Base-by-base conservation (phyloP, 768 basidiomycete genomes). In the Auricularia heimuer region DNA sequence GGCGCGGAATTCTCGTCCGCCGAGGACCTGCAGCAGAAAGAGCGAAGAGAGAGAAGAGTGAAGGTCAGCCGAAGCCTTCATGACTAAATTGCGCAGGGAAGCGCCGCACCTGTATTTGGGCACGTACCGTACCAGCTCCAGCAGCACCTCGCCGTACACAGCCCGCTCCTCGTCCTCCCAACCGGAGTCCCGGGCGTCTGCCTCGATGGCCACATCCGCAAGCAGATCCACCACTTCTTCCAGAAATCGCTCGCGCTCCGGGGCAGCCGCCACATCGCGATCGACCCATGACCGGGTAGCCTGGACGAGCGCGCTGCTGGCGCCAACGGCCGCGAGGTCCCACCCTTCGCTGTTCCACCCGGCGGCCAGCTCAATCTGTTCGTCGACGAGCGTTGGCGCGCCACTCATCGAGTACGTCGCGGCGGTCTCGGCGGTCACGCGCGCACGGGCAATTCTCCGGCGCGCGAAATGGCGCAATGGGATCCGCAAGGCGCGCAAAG, bases 341-440 rank as follows among this genome's bases (percentile, higher is more conserved):
- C 35, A 29, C 12, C 24, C 35, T 24, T 29, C 62, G 10, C 12
- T 42, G 14, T 64, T 16, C 64, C 64, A 64, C 7, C 58, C 44
- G 29, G 36, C 18, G 14, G 45, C 64, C 10, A 58, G 58, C 10
- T 60, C 56, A 3, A 64, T 61, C 44, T n/a, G 18, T n/a, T 16
- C 29, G 44, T 64, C 54, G 21, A 33, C 16, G 12, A 10, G 12
- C 33, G 39, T 60, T 7, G 64, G 54, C 8, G 56, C 64, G 47
- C 64, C 64, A 4, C 33, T 47, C 64, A 64, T 64, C 16, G 54
- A 33, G 58, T 60, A 42, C 18, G 14, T 35, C n/a, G 18, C n/a
- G 1, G 64, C 56, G 3, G 37, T 37, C 3, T 24, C 36, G 14
- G 33, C 64, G 56, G 33, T 61, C n/a, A 64, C 21, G 8, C 44